Evolutionary conservation across 371 early-diverging fungal genomes (phyloP).

Genomic region (Saksenaea oblongispora): DNA sequence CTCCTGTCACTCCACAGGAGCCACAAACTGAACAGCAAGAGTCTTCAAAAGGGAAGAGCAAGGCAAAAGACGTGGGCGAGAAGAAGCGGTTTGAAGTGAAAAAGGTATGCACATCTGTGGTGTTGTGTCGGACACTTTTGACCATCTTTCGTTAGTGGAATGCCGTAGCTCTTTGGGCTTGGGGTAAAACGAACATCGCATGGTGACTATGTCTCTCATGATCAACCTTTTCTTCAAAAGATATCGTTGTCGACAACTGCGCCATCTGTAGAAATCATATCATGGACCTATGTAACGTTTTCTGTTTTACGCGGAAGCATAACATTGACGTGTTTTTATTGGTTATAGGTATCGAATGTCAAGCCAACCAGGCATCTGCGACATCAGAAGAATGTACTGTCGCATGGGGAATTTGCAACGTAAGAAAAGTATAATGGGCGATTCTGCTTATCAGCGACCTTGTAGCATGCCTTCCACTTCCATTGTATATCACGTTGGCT

Average conservation of each 20-base stretch:
- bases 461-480: slow-evolving; percentile 98
- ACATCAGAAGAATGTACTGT: slow-evolving; percentile 96
- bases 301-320: neutral
- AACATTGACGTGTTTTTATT: neutral
- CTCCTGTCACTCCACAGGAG: slow-evolving; percentile 24
- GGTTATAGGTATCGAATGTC: slow-evolving; percentile 88
- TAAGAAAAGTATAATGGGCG: slow-evolving; percentile 35
- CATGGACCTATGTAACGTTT: slow-evolving; percentile 96
- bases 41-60: slow-evolving; percentile 43
- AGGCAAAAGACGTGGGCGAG: slow-evolving; percentile 58
- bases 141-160: slow-evolving; percentile 79
- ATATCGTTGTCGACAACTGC: slow-evolving; percentile 99
- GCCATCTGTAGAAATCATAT: slow-evolving; percentile 99
- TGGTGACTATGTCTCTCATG: neutral
- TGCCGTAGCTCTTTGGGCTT: slow-evolving; percentile 97
- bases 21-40: slow-evolving; percentile 22
- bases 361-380: slow-evolving; percentile 95
- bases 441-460: neutral
- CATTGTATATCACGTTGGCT: slow-evolving; percentile 99
- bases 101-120: slow-evolving; percentile 63
- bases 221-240: slow-evolving; percentile 63
- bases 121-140: neutral
- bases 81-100: slow-evolving; percentile 95
- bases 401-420: slow-evolving; percentile 99
- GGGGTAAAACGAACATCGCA: slow-evolving; percentile 67